Percentiles rank a stretch among this genome's conserved stretches.
Evolutionary conservation across 176 grass and related monocot genomes (phyloP).

Genomic region (Lolium perenne): DNA sequence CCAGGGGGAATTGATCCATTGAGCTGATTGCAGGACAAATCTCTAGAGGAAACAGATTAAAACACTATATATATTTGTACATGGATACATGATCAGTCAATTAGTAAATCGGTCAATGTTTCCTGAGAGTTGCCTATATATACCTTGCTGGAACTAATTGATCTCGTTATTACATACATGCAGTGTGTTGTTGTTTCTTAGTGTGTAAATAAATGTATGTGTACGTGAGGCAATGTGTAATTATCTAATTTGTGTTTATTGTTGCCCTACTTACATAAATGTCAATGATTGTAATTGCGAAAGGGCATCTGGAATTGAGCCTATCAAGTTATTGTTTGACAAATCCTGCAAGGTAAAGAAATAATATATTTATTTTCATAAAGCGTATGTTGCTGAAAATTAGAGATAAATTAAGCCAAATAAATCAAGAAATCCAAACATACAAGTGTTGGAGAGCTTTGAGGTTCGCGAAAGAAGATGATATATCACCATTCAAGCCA

Average conservation of each 20-base stretch:
- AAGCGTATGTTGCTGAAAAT: not conserved
- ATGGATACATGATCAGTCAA: not conserved
- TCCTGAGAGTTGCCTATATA: not conserved
- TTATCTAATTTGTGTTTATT: not conserved
- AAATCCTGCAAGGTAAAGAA: not conserved
- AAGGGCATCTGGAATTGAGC: slow-evolving; percentile 11
- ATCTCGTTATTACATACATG: not conserved
- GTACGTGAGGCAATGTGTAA: not conserved
- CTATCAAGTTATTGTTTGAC: slow-evolving; percentile 10
- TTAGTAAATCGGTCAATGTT: not conserved
- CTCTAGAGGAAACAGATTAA: slow-evolving; percentile 1
- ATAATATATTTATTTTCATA: not conserved
- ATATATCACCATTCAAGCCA: slow-evolving; percentile 51
- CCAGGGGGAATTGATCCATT: not conserved
- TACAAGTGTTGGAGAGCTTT: slow-evolving; percentile 49
- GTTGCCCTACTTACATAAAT: not conserved
- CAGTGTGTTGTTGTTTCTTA: not conserved
- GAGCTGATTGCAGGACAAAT: slow-evolving; percentile 5
- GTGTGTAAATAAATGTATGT: not conserved
- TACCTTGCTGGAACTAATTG: not conserved
- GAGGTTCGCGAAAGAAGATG: slow-evolving; percentile 49
- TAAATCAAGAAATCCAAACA: not conserved
- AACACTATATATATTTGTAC: not conserved
- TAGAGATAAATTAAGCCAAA: not conserved
- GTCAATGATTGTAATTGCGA: not conserved